Conservation (phyloP, 257 asterid genomes). For the Jasminum sambac region DNA sequence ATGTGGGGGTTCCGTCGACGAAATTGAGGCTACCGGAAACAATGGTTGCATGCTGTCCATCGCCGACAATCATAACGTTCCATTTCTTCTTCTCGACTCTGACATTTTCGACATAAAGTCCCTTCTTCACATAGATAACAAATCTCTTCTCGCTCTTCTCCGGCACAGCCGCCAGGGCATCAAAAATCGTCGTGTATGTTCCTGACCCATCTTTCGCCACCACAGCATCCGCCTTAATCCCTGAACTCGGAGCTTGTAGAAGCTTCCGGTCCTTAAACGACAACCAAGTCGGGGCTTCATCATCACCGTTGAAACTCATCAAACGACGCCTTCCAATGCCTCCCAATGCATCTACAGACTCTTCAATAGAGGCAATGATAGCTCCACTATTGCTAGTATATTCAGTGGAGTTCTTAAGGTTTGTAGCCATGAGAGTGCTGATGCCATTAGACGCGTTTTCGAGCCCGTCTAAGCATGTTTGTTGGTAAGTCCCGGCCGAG, state of each 20-base stretch:
- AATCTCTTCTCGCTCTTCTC: neutral
- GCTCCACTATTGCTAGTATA: slow-evolving; percentile 52
- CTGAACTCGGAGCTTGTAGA: slow-evolving; percentile 1
- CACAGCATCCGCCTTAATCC: slow-evolving; percentile 19
- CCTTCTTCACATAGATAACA: slow-evolving; percentile 21
- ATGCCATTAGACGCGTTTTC: slow-evolving; percentile 17
- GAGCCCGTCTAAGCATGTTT: slow-evolving; percentile 47
- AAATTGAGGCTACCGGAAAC: slow-evolving; percentile 18
- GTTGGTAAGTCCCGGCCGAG: slow-evolving; percentile 49
- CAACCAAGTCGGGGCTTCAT: slow-evolving; percentile 31
- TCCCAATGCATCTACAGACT: slow-evolving; percentile 24
- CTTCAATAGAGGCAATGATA: slow-evolving; percentile 30
- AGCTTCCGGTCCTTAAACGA: slow-evolving; percentile 29
- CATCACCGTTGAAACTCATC: slow-evolving; percentile 23
- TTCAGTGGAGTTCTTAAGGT: slow-evolving; percentile 33
- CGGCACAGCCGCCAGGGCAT: slow-evolving; percentile 18
- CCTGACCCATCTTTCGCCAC: slow-evolving; percentile 30
- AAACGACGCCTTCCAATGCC: slow-evolving; percentile 28
- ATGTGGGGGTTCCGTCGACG: slow-evolving; percentile 29
- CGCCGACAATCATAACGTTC: slow-evolving; percentile 28
- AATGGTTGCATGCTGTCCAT: slow-evolving; percentile 16
- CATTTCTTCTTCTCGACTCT: slow-evolving; percentile 20
- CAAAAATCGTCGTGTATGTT: slow-evolving; percentile 17
- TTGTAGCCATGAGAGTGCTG: slow-evolving; percentile 1
- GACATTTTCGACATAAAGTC: slow-evolving; percentile 24